Base-by-base conservation (phyloP, 306 rosid species). In the Rosa persica region DNA sequence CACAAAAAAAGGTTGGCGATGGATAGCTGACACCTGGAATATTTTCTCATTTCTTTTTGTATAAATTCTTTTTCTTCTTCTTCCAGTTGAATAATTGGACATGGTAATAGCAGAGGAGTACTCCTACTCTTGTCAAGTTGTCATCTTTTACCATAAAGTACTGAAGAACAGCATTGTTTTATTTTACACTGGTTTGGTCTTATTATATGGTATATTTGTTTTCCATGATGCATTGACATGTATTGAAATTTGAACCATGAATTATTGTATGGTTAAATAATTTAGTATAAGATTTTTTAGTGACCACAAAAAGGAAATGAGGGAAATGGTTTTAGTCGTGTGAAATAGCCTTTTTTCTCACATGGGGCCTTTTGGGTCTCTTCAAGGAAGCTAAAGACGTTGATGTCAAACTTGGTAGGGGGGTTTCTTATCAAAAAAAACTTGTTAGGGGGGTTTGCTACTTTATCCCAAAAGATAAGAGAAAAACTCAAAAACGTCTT, bases 11-110 rank as follows among this genome's bases (percentile, higher is more conserved):
- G 79, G 43, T 73, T 67, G 12, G 70, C 9, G 39, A 46, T 71
- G 78, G 64, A 82, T 89, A 70, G 2, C 72, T 78, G 83, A 88
- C 90, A 86, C 89, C 86, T 81, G 85, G 73, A 65, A 11, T 36
- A n/a, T 30, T 43, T 27, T 20, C 19, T 7, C n/a, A 25, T 30
- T 44, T 43, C 15, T 12, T 12, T 58, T 23, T 25, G 67, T 12
- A 1, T 11, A 30, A 30, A 30, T 47, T 72, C 27, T 49, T 13
- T 25, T 66, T 66, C 39, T 39, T 66, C 44, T 36, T 65, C 70
- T 15, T 30, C 20, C 4, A 55, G 39, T 39, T 55, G 46, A 73
- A 74, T 74, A 22, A 55, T 60, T 60, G 58, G 8, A 58, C 69
- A 15, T 74, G 39, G 52, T 60, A 43, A 43, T 11, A 16, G 58